Conservation (phyloP, 2,329 filamentous ascomycete species). For the Samsoniella hepiali region DNA sequence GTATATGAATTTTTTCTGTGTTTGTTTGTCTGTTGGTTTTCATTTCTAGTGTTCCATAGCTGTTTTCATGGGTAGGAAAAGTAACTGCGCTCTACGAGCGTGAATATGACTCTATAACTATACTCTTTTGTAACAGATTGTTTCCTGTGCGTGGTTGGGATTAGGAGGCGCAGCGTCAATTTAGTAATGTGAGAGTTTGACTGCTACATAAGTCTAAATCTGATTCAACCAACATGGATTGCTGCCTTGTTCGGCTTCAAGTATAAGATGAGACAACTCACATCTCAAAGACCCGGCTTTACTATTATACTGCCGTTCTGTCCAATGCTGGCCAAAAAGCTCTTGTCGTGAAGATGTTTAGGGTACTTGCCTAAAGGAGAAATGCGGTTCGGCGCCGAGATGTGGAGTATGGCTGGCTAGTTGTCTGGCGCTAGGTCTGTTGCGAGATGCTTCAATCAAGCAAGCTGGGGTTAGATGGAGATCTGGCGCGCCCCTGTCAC, state of each 20-base stretch:
- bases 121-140: background rate
- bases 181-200: too few relatives aligned
- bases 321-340: background rate
- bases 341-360: background rate
- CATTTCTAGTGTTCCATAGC: background rate
- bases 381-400: background rate
- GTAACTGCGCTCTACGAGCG: background rate
- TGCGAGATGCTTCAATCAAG: too few relatives aligned
- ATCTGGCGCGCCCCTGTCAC: too few relatives aligned
- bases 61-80: slow-evolving; percentile 19
- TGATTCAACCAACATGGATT: too few relatives aligned
- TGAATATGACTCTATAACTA: background rate
- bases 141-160: background rate
- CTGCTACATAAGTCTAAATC: too few relatives aligned
- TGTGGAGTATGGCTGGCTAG: background rate
- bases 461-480: too few relatives aligned
- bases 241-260: too few relatives aligned
- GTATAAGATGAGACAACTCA: too few relatives aligned
- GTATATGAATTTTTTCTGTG: slow-evolving; percentile 5
- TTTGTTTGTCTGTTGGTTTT: background rate
- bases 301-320: background rate
- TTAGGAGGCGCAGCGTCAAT: too few relatives aligned
- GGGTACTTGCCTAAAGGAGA: background rate
- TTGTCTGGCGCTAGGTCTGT: background rate
- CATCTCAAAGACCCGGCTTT: too few relatives aligned